phyloP scores from a whole-genome alignment of 306 rosid species.

The Corylus heterophylla region DNA sequence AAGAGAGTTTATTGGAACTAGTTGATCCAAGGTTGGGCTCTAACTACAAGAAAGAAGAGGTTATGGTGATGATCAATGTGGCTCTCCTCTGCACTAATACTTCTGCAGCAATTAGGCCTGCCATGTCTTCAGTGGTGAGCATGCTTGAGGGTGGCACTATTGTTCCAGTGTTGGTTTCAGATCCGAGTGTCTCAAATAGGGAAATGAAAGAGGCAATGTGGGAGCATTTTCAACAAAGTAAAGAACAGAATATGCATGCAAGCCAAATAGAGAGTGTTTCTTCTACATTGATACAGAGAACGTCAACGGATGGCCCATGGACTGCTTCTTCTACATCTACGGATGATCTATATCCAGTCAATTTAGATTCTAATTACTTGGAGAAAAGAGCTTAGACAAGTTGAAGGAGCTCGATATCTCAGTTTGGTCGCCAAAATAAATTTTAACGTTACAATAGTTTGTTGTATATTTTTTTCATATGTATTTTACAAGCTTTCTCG shows the following conservation, averaged over 20 bases:
- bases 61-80: constrained; percentile 29
- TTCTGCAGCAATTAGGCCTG: constrained; percentile 37
- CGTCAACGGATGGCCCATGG: constrained; percentile 17
- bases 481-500: not conserved
- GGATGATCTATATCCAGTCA: constrained; percentile 34
- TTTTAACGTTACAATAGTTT: not conserved
- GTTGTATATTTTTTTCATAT: not conserved
- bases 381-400: not conserved
- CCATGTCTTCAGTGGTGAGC: constrained; percentile 50
- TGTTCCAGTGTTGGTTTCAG: constrained; percentile 21
- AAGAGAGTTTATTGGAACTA: constrained; percentile 32
- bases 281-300: too few relatives aligned
- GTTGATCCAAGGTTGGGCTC: constrained; percentile 43
- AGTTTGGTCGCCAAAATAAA: not conserved
- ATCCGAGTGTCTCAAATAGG: constrained; percentile 3
- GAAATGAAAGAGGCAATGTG: constrained; percentile 26
- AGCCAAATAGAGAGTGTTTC: not conserved
- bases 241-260: not conserved
- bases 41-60: constrained; percentile 30
- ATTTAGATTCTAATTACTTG: constrained; percentile 22
- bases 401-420: not conserved
- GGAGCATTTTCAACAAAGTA: constrained; percentile 9
- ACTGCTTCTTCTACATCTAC: constrained; percentile 30
- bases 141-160: constrained; percentile 40
- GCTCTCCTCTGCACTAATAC: constrained; percentile 41